Evolutionary conservation across 2,329 filamentous ascomycete genomes (phyloP).

Genomic region (Albifimbria verrucaria): DNA sequence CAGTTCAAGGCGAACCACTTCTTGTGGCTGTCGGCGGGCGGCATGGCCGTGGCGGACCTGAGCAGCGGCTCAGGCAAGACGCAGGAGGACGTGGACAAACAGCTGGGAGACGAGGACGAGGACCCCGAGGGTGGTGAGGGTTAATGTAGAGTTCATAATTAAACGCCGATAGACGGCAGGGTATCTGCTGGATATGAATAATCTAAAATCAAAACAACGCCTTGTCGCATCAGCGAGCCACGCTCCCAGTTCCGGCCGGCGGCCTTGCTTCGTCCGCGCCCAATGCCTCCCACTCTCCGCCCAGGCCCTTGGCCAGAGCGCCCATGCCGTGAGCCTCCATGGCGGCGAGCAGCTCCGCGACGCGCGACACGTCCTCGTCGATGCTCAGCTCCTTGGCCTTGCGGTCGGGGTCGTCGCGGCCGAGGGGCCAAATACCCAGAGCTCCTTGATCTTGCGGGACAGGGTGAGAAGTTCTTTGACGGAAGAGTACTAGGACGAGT

Average conservation of each 20-base stretch:
- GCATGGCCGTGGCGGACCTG: slow-evolving; percentile 57
- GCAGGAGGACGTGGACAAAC: slow-evolving; percentile 41
- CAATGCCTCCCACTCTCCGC: slow-evolving; percentile 24
- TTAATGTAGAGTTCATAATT: too few species aligned
- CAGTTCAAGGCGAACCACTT: slow-evolving; percentile 70
- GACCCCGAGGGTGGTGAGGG: slow-evolving; percentile 46
- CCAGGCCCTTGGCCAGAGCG: slow-evolving; percentile 28
- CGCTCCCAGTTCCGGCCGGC: background rate
- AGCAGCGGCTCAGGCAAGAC: slow-evolving; percentile 27
- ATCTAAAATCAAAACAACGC: too few species aligned
- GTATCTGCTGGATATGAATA: too few species aligned
- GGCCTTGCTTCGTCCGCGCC: background rate
- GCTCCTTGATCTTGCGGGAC: slow-evolving; percentile 41
- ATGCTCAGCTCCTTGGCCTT: slow-evolving; percentile 33
- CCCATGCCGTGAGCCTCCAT: slow-evolving; percentile 31
- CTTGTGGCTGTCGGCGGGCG: slow-evolving; percentile 70
- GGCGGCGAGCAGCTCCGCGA: slow-evolving; percentile 29
- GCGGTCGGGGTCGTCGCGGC: slow-evolving; percentile 31
- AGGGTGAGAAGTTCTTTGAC: slow-evolving; percentile 43
- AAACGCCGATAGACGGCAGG: too few species aligned
- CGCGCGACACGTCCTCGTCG: slow-evolving; percentile 31
- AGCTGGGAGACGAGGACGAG: slow-evolving; percentile 51
- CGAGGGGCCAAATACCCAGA: slow-evolving; percentile 43
- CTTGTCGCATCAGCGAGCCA: background rate
- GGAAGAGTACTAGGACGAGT: slow-evolving; percentile 30